Base-by-base conservation (phyloP, 169 alveolate species). In the Ichthyophthirius multifiliis region DNA sequence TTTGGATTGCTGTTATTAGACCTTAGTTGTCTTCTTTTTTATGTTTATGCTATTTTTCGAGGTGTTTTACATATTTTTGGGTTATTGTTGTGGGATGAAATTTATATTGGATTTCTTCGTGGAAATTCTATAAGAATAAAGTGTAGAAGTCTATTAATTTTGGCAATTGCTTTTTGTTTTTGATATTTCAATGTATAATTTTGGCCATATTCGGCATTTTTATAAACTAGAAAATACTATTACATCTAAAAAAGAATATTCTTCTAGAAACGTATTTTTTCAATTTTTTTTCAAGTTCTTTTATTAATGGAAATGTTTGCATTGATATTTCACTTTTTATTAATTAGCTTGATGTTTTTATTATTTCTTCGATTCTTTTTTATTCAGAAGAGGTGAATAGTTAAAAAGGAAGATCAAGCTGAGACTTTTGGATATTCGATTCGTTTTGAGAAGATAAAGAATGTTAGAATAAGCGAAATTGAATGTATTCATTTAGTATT, bases 171-270 rank as follows among this genome's bases (percentile, higher is more conserved):
- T 67, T 67, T 34, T 34, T 12, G 55, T 31, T 20, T 67, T 67
- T 16, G 35, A 18, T 9, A 47, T 62, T 35, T 67, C 77, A 16
- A 37, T 67, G 32, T 39, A 67, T 4, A 67, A 16, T 23, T 37
- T 67, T 2, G 77, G 77, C 77, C 77, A 67, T 37, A 67, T 67
- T 39, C 63, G 35, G 20, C 77, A 67, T 35, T 41, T 67, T 37
- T 67, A 37, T 67, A 67, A 37, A 39, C 23, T 18, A n/a, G 55
- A 34, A n/a, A 37, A 67, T 13, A 67, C 77, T 4, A 67, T 67
- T 20, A 67, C 77, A 39, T 67, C 77, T 20, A 67, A 67, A 67
- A 67, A 67, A 18, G 77, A 67, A 67, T 67, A 67, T 55, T 55
- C 71, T 55, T n/a, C n/a, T n/a, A n/a, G n/a, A n/a, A n/a, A n/a